phyloP scores from a whole-genome alignment of 495 filamentous ascomycete species.

The Penicillium bovifimosum region DNA sequence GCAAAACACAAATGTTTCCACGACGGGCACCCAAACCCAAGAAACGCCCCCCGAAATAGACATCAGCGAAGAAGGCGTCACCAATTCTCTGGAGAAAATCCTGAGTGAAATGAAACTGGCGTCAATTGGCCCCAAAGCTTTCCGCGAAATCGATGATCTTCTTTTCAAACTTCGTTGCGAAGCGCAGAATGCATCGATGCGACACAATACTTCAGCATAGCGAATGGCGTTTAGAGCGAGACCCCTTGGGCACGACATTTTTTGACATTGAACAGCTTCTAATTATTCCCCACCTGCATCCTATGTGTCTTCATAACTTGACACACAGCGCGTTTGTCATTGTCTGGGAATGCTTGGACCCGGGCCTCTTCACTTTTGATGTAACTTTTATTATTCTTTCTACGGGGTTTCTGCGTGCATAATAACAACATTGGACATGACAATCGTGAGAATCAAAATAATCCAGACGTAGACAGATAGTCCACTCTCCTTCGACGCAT shows the following conservation, averaged over 20 bases:
- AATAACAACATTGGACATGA: background rate
- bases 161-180: constrained; percentile 62
- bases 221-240: constrained; percentile 35
- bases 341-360: background rate
- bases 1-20: constrained; percentile 3
- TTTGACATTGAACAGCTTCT: constrained; percentile 4
- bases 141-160: constrained; percentile 58
- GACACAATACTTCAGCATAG: constrained; percentile 41
- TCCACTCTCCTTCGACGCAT: background rate
- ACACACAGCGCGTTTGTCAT: background rate
- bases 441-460: background rate
- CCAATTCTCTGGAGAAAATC: constrained; percentile 43
- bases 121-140: constrained; percentile 45
- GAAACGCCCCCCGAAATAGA: constrained; percentile 2
- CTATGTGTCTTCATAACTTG: constrained; percentile 3
- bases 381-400: background rate
- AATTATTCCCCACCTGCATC: constrained; percentile 25
- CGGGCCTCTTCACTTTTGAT: background rate
- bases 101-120: constrained; percentile 48
- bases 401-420: background rate
- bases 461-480: background rate
- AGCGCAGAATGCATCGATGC: constrained; percentile 55
- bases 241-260: constrained; percentile 11
- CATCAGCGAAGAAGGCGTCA: constrained; percentile 30
- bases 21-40: constrained; percentile 17